These are phyloP conservation scores for Fusarium continuum DNA, from an alignment of 2,329 filamentous ascomycete genomes.

Conservation along the genomic window DNA sequence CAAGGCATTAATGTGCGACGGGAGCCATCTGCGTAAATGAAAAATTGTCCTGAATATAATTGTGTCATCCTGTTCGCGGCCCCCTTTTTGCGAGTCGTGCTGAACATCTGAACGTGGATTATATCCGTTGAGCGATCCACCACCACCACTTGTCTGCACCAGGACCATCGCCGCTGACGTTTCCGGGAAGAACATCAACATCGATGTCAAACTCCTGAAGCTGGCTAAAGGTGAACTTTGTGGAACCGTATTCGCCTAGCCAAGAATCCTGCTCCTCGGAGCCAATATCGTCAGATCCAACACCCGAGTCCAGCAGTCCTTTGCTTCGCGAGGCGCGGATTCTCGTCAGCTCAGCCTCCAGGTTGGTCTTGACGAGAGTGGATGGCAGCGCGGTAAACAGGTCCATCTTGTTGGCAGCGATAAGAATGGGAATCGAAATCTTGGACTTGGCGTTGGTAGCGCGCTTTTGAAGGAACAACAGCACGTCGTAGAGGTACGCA, in stretches of 20 bases:
- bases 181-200: conserved; percentile 81
- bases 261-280: conserved; percentile 82
- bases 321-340: conserved; percentile 81
- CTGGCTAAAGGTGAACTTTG: conserved; percentile 80
- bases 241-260: conserved; percentile 82
- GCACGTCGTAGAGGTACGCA: conserved; percentile 85
- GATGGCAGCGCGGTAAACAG: conserved; percentile 91
- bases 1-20: conserved; percentile 39
- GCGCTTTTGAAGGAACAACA: conserved; percentile 83
- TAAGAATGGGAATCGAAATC: conserved; percentile 72
- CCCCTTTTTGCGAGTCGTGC: neutral
- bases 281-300: conserved; percentile 68
- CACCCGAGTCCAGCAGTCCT: conserved; percentile 82
- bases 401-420: conserved; percentile 96
- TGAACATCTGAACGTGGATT: neutral
- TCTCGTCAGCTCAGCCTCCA: conserved; percentile 83
- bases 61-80: conserved; percentile 9
- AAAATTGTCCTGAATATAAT: conserved; percentile 42
- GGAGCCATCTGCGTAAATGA: conserved; percentile 32
- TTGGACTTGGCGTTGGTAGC: conserved; percentile 56
- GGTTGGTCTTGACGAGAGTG: conserved; percentile 73
- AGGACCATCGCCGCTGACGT: conserved; percentile 70
- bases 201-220: conserved; percentile 85
- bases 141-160: conserved; percentile 86
- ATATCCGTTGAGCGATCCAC: conserved; percentile 78